Conservation (phyloP, 768 basidiomycete genomes). For the Sistotremastrum niveocremeum region DNA sequence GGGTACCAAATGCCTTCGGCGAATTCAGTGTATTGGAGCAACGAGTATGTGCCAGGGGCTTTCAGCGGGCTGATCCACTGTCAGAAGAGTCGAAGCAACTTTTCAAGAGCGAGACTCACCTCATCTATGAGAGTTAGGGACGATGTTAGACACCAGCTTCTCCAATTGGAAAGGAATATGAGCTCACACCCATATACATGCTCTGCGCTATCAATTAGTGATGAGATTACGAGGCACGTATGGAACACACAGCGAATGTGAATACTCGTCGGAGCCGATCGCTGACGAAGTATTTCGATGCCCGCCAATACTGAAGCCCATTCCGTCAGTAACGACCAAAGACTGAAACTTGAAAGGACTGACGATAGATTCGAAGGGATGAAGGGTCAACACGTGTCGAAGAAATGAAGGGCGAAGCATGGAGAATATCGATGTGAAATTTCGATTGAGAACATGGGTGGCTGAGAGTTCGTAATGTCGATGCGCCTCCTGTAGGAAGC, state of each 20-base stretch:
- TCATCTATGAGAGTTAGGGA: background rate
- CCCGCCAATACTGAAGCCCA: constrained; percentile 8
- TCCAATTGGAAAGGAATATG: background rate
- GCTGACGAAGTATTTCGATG: constrained; percentile 13
- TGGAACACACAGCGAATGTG: constrained; percentile 17
- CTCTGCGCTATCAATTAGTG: too few relatives aligned
- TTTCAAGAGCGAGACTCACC: too few relatives aligned
- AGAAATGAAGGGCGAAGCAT: constrained; percentile 21
- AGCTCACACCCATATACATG: constrained; percentile 18
- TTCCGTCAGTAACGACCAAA: too few relatives aligned
- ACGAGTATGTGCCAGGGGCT: constrained; percentile 26
- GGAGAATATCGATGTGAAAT: constrained; percentile 20
- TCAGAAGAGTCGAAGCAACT: too few relatives aligned
- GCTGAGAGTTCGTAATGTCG: constrained; percentile 23
- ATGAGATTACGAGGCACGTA: too few relatives aligned
- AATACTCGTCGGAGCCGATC: constrained; percentile 24
- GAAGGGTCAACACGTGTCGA: constrained; percentile 16
- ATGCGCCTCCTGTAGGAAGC: constrained; percentile 17
- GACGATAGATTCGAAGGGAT: constrained; percentile 20
- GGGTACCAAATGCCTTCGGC: constrained; percentile 24
- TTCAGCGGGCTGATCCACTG: constrained; percentile 28
- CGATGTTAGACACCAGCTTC: background rate
- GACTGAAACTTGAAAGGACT: too few relatives aligned
- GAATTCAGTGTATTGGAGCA: constrained; percentile 28
- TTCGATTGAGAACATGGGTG: constrained; percentile 21